Base-by-base conservation (phyloP, 2,329 filamentous ascomycete genomes). In the Raffaelea albimanens region DNA sequence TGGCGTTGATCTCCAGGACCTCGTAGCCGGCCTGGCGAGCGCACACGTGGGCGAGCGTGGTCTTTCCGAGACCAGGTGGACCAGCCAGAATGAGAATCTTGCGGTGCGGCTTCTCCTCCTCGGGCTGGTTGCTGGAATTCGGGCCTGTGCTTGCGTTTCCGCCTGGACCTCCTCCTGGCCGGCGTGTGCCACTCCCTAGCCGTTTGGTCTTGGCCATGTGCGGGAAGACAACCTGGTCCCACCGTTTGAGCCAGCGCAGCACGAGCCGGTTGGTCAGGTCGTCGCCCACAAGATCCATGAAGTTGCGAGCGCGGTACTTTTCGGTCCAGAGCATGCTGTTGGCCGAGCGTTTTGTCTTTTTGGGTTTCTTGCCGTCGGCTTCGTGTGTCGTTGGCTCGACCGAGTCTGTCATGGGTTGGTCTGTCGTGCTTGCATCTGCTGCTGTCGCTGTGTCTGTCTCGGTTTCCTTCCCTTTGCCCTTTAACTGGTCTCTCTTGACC, bases 1-100 rank as follows among this genome's bases (percentile, higher is more conserved):
- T 97, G 9, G 94, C 93, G 58, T 98, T 98, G 66, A 98, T 95
- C 62, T 98, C 93, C 60, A 97, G 78, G 1, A 95, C 86, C 59
- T 97, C 93, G 58, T 98, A 98, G 0, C 93, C 93, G 5, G 93
- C 93, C 65, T 98, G 93, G 56, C 76, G 83, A 0, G 94, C 94
- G 61, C 93, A 97, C 0, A 98, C 93, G 64, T 98, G 93, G 2
- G 93, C 93, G 43, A 98, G 65, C 0, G 93, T 98, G 0, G 93
- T 98, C 69, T 98, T 98, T 23, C 93, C 93, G 11, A 98, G 70
- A 2, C 93, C 93, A 0, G 93, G 93, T 0, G 93, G 89, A 0
- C 93, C 94, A 1, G 91, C 90, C 16, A 98, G 70, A 59, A 98
- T 76, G 11, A 98, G 67, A 8, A 98, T 88, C 63, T 96, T 97